phyloP scores from a whole-genome alignment of 75 land plant genomes.

The Pinus tabuliformis region DNA sequence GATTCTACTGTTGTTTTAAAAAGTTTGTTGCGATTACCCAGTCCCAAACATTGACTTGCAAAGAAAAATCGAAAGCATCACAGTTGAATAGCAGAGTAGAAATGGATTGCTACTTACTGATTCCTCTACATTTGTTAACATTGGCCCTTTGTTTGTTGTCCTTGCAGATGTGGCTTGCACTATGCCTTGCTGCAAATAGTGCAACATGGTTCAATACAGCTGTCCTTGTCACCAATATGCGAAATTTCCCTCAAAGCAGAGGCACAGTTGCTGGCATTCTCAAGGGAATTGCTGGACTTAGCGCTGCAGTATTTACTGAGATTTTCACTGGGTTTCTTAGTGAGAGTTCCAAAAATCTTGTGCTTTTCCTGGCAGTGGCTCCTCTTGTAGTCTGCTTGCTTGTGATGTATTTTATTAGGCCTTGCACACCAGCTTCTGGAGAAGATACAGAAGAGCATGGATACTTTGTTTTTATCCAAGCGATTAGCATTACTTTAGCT shows the following conservation, averaged over 20 bases:
- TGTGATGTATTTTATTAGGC: constrained; percentile 30
- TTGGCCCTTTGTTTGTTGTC: background rate
- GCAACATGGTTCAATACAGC: constrained; percentile 51
- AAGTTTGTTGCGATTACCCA: too few species aligned
- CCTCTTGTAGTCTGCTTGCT: constrained; percentile 24
- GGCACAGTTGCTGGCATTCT: constrained; percentile 41
- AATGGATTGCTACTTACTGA: too few species aligned
- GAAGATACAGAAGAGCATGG: constrained; percentile 23
- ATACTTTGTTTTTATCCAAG: constrained; percentile 21
- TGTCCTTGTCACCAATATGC: constrained; percentile 38
- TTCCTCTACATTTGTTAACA: too few species aligned
- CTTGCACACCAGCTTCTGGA: constrained; percentile 14
- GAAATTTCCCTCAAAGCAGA: constrained; percentile 49
- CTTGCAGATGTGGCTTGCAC: constrained; percentile 33
- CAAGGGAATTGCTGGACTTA: constrained; percentile 40
- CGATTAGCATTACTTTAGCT: constrained; percentile 18
- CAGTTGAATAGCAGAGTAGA: too few species aligned
- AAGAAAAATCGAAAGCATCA: too few species aligned
- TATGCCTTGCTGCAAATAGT: constrained; percentile 32
- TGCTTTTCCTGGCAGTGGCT: constrained; percentile 25
- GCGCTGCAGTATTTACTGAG: constrained; percentile 40
- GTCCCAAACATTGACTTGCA: too few species aligned
- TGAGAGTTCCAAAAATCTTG: constrained; percentile 14
- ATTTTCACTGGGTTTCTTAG: constrained; percentile 20
- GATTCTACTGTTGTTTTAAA: too few species aligned